Evolutionary conservation across 2,329 filamentous ascomycete species (phyloP).

Genomic region (Thelonectria blattea): DNA sequence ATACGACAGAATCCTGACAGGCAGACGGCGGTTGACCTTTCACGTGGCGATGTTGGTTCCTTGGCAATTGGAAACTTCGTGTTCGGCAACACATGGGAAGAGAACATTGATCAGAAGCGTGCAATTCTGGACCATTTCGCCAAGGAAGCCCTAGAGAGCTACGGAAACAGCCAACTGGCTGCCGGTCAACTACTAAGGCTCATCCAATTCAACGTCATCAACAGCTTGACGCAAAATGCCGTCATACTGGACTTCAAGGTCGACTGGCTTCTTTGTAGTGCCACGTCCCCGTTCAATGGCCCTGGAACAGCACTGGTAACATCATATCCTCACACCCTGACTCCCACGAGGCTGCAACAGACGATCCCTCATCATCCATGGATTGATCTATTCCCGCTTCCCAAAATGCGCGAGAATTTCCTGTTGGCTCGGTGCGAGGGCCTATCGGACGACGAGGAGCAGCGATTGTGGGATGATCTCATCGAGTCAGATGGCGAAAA

Average conservation of each 20-base stretch:
- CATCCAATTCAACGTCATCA: neutral
- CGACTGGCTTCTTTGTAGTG: neutral
- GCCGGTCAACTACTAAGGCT: neutral
- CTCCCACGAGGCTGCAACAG: neutral
- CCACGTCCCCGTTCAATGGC: neutral
- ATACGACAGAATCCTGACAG: too few species aligned
- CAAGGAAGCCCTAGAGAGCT: neutral
- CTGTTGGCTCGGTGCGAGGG: neutral
- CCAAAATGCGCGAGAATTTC: neutral
- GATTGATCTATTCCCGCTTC: conserved; percentile 1
- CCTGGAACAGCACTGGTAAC: neutral
- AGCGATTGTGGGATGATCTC: neutral
- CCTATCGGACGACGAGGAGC: neutral
- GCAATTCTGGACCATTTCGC: neutral
- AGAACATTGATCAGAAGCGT: neutral
- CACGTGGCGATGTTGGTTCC: too few species aligned
- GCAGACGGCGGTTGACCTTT: too few species aligned
- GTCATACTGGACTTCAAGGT: neutral
- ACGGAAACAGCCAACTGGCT: neutral
- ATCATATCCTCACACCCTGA: neutral
- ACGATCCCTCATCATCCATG: neutral
- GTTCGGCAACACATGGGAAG: neutral
- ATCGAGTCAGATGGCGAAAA: neutral
- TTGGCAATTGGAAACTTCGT: neutral
- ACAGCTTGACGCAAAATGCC: neutral